Percentiles rank a stretch among this genome's conserved stretches.
phyloP scores from a whole-genome alignment of 192 early-diverging fungal species.

The Entomortierella beljakovae region DNA sequence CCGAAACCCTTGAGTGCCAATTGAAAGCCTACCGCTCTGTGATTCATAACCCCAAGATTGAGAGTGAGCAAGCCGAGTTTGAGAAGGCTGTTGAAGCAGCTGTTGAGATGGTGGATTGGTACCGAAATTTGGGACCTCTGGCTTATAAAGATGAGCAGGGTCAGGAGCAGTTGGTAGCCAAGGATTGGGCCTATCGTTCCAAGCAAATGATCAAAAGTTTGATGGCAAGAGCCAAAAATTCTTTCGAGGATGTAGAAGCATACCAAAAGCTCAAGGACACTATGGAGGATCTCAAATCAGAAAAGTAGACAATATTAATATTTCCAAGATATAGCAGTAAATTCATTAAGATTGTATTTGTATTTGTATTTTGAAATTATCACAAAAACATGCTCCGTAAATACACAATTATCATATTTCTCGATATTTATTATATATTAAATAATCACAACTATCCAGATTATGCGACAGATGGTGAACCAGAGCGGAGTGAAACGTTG shows the following conservation, averaged over 20 bases:
- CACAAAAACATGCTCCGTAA: no score
- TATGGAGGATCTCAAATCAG: conserved; percentile 68
- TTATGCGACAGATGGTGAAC: conserved; percentile 39
- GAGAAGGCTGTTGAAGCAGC: conserved; percentile 75
- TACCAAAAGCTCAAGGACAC: conserved; percentile 73
- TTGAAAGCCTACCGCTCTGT: conserved; percentile 87
- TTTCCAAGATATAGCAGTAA: no score
- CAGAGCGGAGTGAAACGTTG: conserved; percentile 52
- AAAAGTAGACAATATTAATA: conserved; percentile 43
- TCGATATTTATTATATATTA: no score
- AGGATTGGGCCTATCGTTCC: conserved; percentile 92
- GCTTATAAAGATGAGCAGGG: conserved; percentile 52
- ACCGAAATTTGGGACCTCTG: conserved; percentile 79
- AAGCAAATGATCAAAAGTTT: conserved; percentile 85
- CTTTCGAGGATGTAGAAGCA: conserved; percentile 72
- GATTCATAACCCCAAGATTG: conserved; percentile 80
- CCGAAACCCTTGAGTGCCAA: conserved; percentile 80
- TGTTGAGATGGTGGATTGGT: conserved; percentile 82
- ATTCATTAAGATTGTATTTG: background rate
- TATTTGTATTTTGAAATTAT: conserved; percentile 3
- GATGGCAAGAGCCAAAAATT: conserved; percentile 82
- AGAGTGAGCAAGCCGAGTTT: conserved; percentile 78
- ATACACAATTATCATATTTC: no score
- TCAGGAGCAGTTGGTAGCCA: conserved; percentile 71
- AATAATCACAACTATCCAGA: no score